Conservation (phyloP, 2,329 filamentous ascomycete genomes). For the Cercospora canescens region DNA sequence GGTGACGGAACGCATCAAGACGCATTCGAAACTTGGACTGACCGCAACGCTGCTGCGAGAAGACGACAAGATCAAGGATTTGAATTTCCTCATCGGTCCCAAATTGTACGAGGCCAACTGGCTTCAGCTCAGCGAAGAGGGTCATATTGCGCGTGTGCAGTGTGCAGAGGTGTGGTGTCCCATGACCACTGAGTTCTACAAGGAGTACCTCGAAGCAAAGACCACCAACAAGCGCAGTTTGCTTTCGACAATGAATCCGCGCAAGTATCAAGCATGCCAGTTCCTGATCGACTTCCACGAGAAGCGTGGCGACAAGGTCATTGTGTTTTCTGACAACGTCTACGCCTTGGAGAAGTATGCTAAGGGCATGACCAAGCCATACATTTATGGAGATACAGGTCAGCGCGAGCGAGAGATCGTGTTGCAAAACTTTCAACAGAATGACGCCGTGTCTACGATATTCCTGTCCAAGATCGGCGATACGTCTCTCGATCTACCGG, state of each 20-base stretch:
- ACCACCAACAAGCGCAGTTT: constrained; percentile 66
- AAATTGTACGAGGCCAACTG: constrained; percentile 99
- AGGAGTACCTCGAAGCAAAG: constrained; percentile 74
- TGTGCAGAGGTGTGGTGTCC: constrained; percentile 99
- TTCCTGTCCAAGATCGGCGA: constrained; percentile 98
- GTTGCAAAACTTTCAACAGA: constrained; percentile 92
- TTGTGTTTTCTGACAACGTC: constrained; percentile 97
- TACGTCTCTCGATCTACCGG: constrained; percentile 93
- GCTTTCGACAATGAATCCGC: constrained; percentile 95
- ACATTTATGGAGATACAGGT: constrained; percentile 85
- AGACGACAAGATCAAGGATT: constrained; percentile 95
- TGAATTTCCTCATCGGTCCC: constrained; percentile 96
- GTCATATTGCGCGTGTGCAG: constrained; percentile 94
- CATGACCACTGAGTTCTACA: constrained; percentile 98
- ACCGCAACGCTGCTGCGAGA: constrained; percentile 93
- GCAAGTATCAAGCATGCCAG: constrained; percentile 95
- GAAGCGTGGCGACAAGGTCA: constrained; percentile 91
- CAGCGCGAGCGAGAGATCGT: constrained; percentile 84
- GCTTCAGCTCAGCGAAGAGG: constrained; percentile 97
- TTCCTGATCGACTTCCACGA: constrained; percentile 99
- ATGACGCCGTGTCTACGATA: constrained; percentile 84
- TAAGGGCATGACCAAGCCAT: constrained; percentile 78
- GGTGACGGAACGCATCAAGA: constrained; percentile 89
- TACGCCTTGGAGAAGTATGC: constrained; percentile 89
- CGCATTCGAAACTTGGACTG: constrained; percentile 90